Evolutionary conservation across 345 rosid genomes (phyloP).

Genomic region (Pelargonium nanum): DNA sequence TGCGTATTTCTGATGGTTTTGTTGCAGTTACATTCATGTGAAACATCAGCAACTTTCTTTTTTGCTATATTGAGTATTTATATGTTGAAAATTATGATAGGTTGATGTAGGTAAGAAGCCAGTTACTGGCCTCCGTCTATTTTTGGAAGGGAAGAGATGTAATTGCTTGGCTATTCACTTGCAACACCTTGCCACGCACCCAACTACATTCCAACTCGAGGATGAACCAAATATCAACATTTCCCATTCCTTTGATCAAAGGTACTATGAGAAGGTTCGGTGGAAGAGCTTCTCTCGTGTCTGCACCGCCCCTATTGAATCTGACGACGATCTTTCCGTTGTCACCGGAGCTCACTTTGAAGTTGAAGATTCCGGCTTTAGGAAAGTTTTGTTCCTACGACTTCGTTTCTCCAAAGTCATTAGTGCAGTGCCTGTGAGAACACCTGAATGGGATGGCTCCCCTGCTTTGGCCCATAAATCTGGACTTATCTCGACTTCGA

Average conservation of each 20-base stretch:
- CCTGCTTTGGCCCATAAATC: constrained; percentile 66
- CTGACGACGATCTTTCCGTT: constrained; percentile 66
- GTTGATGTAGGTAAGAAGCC: constrained; percentile 96
- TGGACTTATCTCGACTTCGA: constrained; percentile 75
- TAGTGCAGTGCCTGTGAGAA: constrained; percentile 50
- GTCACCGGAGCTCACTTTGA: constrained; percentile 85
- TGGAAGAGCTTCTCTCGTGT: constrained; percentile 93
- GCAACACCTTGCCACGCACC: constrained; percentile 94
- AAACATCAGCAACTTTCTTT: too few species aligned
- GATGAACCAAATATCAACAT: constrained; percentile 52
- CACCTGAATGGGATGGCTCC: constrained; percentile 84
- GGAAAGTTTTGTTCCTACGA: constrained; percentile 68
- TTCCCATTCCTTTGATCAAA: constrained; percentile 41
- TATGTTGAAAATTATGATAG: too few species aligned
- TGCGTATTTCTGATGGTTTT: too few species aligned
- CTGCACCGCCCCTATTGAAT: constrained; percentile 85
- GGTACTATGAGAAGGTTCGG: constrained; percentile 76
- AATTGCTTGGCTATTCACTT: constrained; percentile 74
- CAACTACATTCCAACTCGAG: constrained; percentile 62
- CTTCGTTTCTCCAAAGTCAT: constrained; percentile 57
- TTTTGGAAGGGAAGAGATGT: constrained; percentile 84
- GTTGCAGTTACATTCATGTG: too few species aligned
- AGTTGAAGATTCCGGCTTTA: constrained; percentile 81
- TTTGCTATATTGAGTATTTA: too few species aligned
- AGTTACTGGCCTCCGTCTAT: constrained; percentile 86